phyloP scores from a whole-genome alignment of 73 alveolate genomes.

The Tetrahymena thermophila region DNA sequence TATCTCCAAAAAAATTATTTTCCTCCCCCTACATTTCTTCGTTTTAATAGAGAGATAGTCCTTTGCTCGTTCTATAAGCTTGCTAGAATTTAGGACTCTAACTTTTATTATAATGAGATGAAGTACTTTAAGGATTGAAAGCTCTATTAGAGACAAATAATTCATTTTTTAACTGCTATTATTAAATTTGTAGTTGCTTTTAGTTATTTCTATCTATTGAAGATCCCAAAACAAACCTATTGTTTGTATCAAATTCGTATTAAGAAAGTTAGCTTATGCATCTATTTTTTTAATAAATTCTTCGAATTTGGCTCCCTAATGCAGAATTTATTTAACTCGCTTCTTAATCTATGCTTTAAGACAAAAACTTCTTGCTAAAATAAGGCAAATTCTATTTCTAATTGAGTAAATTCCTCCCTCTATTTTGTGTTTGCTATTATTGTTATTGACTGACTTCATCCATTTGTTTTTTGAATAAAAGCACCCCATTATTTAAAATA shows the following conservation, averaged over 20 bases:
- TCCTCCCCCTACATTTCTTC: neutral
- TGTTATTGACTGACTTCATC: neutral
- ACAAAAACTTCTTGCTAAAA: neutral
- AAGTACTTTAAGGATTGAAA: neutral
- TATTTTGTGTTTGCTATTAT: neutral
- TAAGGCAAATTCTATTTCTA: neutral
- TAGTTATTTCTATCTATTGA: neutral
- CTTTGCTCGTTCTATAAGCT: neutral
- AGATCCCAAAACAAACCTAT: neutral
- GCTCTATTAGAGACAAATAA: neutral
- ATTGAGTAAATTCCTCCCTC: neutral
- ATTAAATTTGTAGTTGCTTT: neutral
- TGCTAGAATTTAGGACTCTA: neutral
- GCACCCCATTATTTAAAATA: neutral
- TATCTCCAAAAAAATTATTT: neutral
- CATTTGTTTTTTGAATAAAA: neutral
- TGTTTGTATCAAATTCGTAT: neutral
- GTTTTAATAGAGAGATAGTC: neutral
- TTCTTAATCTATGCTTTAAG: neutral
- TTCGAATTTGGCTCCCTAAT: neutral
- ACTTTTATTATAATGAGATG: neutral
- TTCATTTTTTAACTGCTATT: neutral
- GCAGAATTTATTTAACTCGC: neutral
- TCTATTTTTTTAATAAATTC: neutral
- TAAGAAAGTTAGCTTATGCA: neutral